Base-by-base conservation (phyloP, 192 early-diverging fungal species). In the Neocallimastix lanati region DNA sequence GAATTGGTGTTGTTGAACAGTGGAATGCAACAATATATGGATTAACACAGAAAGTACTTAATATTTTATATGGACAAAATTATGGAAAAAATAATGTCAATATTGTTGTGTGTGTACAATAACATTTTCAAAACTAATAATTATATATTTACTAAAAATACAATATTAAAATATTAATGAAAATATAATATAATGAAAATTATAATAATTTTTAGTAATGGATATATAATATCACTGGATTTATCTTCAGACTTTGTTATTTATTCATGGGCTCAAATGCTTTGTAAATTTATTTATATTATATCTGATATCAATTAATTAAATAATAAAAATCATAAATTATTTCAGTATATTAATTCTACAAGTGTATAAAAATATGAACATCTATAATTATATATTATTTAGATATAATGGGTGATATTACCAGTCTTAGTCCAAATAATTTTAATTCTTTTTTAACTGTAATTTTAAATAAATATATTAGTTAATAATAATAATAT, bases 21-120 rank as follows among this genome's bases (percentile, higher is more conserved):
- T 96, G 94, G 94, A 92, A 88, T 79, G 89, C 91, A 12, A 87
- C 86, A 6, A 84, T 88, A 1, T 82, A 93, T n/a, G 91, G 85
- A 28, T 83, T 96, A 21, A 92, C 93, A 28, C 84, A 92, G 50
- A 83, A 91, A n/a, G 88, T 93, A 29, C 84, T 92, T 9, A 82
- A 90, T 76, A 76, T 89, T 76, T 84, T 93, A 28, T 93, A 93
- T 81, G 92, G 92, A 30, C 85, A 86, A n/a, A 82, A 80, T 28
- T 86, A 92, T 82, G 94, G 92, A 18, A 85, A 86, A 9, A 87
- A 90, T 76, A 83, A 85, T 1, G 89, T 92, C 11, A 83, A 84
- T 33, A 84, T 92, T 77, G 83, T 84, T 28, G 76, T 82, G 84
- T 85, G 35, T 36, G 84, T 76, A 78, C 16, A 29, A n/a, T n/a